Evolutionary conservation across 176 grass and related monocot species (phyloP), one percentile per base, ranked within the genome.

Genomic region (Secale cereale): DNA sequence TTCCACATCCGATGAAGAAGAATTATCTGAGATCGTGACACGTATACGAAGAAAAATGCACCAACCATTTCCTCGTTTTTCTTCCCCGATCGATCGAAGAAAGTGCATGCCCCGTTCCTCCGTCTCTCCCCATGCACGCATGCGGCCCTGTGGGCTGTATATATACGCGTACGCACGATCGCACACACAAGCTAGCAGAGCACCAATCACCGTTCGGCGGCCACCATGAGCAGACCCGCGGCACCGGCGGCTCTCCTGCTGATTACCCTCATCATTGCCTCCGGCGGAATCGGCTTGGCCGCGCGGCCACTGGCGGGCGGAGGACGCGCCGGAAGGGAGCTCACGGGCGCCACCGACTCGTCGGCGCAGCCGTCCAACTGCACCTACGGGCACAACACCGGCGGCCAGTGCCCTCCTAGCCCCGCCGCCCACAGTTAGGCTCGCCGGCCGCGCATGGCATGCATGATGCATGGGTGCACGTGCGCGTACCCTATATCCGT

Each of bases 321-420:
- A 4, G 33, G 6, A 7, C 10, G n/a, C 37, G 69, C 10, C 0
- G 69, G 6, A 15, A 16, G 22, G 78, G 48, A 86, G 52, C 7
- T 56, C 2, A 71, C 63, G 39, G 65, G 83, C 83, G 63, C 79
- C 78, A 78, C 79, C 2, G 41, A 83, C 16, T 23, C 84, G 5
- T 78, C 84, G 10, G 81, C 88, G 25, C 79, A 90, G 65, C 57
- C 88, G 57, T 90, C 88, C 54, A 83, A 67, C 27, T 87, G 88
- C 84, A 90, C 88, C 41, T 90, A 86, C 84, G 88, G 83, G 31
- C 56, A 78, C 56, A 85, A 83, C 65, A 20, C 27, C 41, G 73
- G 74, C 65, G 88, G 88, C 17, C 33, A 67, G 77, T 89, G 87
- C 69, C 82, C 87, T 45, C 87, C 82, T 2, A 56, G 43, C 65